Base-by-base conservation (phyloP, 345 rosid genomes). In the Carallia pectinifolia region DNA sequence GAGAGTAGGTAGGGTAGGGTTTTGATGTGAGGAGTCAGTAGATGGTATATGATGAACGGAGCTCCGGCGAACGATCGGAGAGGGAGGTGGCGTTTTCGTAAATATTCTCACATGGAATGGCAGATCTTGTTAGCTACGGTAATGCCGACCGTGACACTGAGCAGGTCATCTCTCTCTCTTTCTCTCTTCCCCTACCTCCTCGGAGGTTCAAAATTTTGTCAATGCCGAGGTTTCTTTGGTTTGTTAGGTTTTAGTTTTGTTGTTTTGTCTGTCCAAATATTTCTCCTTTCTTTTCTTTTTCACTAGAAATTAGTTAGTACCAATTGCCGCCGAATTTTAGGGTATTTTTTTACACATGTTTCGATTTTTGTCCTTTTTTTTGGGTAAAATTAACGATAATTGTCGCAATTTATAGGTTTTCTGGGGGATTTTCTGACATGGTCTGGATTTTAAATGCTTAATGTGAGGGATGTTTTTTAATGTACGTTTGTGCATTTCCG, bases 61-160 rank as follows among this genome's bases (percentile, higher is more conserved):
- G 86, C 87, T 80, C 84, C 79, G 78, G 84, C 52, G 86, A 83
- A 82, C 76, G 90, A 89, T 89, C 96, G 90, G 81, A 85, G 90
- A 81, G 88, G 89, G 87, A 77, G 91, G 80, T 76, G 87, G 81
- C 74, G 74, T 81, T 84, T 80, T 73, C 82, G 88, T 86, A 78
- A 82, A 77, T 71, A 36, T 77, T 78, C 67, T 87, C 97, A 85
- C 91, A 93, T 93, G 97, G 98, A 93, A 91, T 93, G 97, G 98
- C 96, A 87, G 94, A 93, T 91, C 98, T 91, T 89, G 89, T 81
- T 90, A 84, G 90, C 89, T 90, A 86, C 83, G 93, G 90, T 78
- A 90, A 81, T 87, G 83, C 96, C 77, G 86, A 83, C 53, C 97
- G 96, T 62, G 91, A 91, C 81, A 87, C 84, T 81, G 90, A 89